Conservation (phyloP, 176 grass and related monocot species). For the sorghum (Sorghum bicolor) region DNA sequence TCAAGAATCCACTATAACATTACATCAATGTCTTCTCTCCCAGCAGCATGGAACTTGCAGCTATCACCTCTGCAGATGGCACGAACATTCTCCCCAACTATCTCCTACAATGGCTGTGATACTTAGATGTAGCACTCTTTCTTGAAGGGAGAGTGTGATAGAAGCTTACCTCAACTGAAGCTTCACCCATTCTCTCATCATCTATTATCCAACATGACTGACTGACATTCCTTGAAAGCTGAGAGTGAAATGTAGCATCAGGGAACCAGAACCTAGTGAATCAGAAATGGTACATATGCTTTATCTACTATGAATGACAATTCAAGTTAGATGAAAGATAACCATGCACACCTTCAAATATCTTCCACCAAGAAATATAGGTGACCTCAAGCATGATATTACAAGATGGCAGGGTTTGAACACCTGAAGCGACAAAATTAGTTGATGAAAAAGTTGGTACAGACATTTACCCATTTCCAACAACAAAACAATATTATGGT, state of each 20-base stretch:
- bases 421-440: constrained; percentile 44
- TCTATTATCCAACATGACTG: constrained; percentile 97
- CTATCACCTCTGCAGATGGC: constrained; percentile 66
- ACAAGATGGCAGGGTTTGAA: constrained; percentile 59
- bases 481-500: neutral
- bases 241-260: constrained; percentile 11
- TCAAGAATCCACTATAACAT: constrained; percentile 26
- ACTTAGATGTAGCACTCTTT: constrained; percentile 21
- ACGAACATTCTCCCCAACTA: constrained; percentile 70
- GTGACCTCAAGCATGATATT: constrained; percentile 59
- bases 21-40: constrained; percentile 99
- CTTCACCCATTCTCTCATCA: constrained; percentile 99
- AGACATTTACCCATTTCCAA: neutral
- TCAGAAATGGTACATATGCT: neutral
- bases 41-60: constrained; percentile 92
- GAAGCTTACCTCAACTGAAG: constrained; percentile 81
- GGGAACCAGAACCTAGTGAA: neutral
- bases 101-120: constrained; percentile 49
- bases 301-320: neutral
- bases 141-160: neutral
- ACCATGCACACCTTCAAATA: constrained; percentile 76
- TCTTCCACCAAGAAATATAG: constrained; percentile 86
- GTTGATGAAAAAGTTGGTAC: constrained; percentile 25
- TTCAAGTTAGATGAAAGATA: constrained; percentile 1
- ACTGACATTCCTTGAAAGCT: constrained; percentile 97